These are phyloP conservation scores for Cardamine chenopodiifolia DNA, from an alignment of 345 rosid species.

Conservation along the genomic window DNA sequence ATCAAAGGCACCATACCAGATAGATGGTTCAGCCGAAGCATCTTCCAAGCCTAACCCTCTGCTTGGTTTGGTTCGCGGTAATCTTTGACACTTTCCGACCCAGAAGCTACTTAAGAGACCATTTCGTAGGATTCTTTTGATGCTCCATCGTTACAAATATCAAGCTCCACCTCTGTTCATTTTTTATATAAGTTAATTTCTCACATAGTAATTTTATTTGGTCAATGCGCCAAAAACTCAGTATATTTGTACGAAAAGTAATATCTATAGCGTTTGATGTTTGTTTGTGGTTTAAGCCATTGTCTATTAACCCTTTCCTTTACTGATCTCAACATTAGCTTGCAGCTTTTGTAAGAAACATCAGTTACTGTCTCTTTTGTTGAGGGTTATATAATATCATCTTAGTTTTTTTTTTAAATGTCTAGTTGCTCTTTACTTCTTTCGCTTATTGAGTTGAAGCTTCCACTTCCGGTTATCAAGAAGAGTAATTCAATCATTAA, in stretches of 20 bases:
- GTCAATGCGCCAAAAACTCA: background rate
- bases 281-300: constrained; percentile 10
- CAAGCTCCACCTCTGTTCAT: constrained; percentile 7
- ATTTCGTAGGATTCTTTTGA: constrained; percentile 28
- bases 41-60: constrained; percentile 49
- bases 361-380: background rate
- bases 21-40: constrained; percentile 28
- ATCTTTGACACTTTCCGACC: background rate
- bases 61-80: constrained; percentile 64
- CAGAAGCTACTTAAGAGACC: constrained; percentile 12
- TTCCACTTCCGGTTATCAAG: background rate
- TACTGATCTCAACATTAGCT: constrained; percentile 24
- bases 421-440: background rate
- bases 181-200: constrained; percentile 1
- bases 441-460: background rate
- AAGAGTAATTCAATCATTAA: background rate
- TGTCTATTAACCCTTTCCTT: background rate
- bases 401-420: background rate
- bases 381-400: constrained; percentile 6
- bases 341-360: constrained; percentile 24
- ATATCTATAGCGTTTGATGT: background rate
- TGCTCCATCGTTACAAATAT: constrained; percentile 20
- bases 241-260: constrained; percentile 24
- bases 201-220: constrained; percentile 4
- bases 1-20: constrained; percentile 66